These are phyloP conservation scores for Sarocladium brachiariae DNA, from an alignment of 2,329 filamentous ascomycete species.

Conservation along the genomic window DNA sequence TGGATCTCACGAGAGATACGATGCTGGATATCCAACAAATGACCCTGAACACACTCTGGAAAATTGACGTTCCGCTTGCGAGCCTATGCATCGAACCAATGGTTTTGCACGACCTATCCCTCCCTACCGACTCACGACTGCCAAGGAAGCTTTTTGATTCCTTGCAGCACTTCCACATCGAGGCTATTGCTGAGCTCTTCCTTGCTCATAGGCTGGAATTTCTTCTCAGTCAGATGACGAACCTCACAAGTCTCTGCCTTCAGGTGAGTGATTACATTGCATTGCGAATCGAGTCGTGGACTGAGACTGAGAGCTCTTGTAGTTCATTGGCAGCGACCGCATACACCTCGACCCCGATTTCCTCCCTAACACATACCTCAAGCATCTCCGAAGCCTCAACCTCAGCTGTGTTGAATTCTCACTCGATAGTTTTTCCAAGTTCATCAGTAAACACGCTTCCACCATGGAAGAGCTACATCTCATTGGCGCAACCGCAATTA, in stretches of 20 bases:
- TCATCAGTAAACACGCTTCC: slow-evolving; percentile 13
- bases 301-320: not conserved
- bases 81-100: slow-evolving; percentile 17
- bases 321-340: slow-evolving; percentile 1
- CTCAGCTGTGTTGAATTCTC: slow-evolving; percentile 12
- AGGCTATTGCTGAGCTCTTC: slow-evolving; percentile 9
- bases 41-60: slow-evolving; percentile 15
- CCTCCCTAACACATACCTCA: slow-evolving; percentile 14
- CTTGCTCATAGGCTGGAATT: slow-evolving; percentile 14
- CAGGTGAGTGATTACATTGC: not conserved
- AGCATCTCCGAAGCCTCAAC: slow-evolving; percentile 16
- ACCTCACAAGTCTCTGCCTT: slow-evolving; percentile 15
- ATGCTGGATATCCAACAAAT: slow-evolving; percentile 15
- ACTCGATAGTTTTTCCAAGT: slow-evolving; percentile 14
- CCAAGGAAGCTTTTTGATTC: not conserved
- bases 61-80: slow-evolving; percentile 13
- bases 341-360: slow-evolving; percentile 13
- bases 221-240: slow-evolving; percentile 17
- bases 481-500: slow-evolving; percentile 11
- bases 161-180: slow-evolving; percentile 7
- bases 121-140: slow-evolving; percentile 1
- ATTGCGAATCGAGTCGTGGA: too few species aligned
- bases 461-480: slow-evolving; percentile 14
- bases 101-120: slow-evolving; percentile 10
- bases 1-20: slow-evolving; percentile 14